A percentile compares a stretch with the other conserved stretches of the same genome.
Conservation (phyloP, 2,329 filamentous ascomycete genomes). For the Onygenales sp. region DNA sequence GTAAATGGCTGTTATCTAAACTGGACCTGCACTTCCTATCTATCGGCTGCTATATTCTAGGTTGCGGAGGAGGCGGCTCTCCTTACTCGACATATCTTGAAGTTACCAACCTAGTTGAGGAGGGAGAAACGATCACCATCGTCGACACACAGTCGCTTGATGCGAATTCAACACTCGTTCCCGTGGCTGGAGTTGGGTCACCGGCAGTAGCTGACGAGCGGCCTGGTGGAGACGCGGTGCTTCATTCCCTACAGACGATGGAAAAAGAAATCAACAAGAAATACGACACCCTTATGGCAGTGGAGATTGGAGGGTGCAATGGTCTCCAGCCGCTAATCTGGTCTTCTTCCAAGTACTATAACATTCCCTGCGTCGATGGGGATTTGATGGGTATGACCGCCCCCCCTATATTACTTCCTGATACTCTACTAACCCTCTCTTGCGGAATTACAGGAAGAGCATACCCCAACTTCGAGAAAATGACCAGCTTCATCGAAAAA, state of each 20-base stretch:
- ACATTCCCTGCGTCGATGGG: conserved; percentile 34
- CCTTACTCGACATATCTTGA: conserved; percentile 37
- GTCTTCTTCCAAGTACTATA: conserved; percentile 23
- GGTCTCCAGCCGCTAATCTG: conserved; percentile 35
- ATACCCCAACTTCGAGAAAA: conserved; percentile 14
- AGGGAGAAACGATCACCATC: conserved; percentile 33
- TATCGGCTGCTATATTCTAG: conserved; percentile 27
- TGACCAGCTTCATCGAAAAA: conserved; percentile 37
- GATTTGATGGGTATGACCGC: conserved; percentile 42
- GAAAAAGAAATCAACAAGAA: conserved; percentile 20
- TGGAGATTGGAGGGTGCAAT: conserved; percentile 29
- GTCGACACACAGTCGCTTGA: conserved; percentile 40
- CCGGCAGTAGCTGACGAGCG: conserved; percentile 22
- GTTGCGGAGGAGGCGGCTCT: conserved; percentile 32
- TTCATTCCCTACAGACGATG: conserved; percentile 28
- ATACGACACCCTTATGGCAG: conserved; percentile 28
- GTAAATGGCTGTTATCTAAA: conserved; percentile 26
- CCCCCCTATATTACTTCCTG: not conserved
- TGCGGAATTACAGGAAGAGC: conserved; percentile 7
- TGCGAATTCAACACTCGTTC: conserved; percentile 19
- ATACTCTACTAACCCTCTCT: conserved; percentile 16
- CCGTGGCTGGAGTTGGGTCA: conserved; percentile 44
- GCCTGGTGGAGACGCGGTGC: conserved; percentile 17
- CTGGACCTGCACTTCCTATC: conserved; percentile 30
- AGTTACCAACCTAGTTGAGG: conserved; percentile 23